Percentiles rank a stretch among this genome's conserved stretches.
Evolutionary conservation across 805 yeast genomes (phyloP).

Genomic region (Ogataea zsoltii): DNA sequence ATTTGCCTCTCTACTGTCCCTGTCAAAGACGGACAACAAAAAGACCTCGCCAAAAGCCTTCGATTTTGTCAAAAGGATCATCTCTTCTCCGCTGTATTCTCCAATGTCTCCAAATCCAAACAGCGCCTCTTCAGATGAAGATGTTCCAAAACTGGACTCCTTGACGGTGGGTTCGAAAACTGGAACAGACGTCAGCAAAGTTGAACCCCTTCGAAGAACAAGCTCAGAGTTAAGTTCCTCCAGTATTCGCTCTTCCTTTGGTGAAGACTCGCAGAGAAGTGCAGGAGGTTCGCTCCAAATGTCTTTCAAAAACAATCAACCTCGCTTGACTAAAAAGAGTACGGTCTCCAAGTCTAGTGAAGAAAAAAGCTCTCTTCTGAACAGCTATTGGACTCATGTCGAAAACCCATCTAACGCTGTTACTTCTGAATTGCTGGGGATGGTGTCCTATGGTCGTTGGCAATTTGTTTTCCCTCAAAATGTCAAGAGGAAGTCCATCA

Average conservation of each 20-base stretch:
- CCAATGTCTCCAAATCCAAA: conserved; percentile 22
- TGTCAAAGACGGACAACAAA: conserved; percentile 30
- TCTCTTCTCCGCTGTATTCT: conserved; percentile 30
- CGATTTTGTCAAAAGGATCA: conserved; percentile 34
- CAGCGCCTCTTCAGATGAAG: conserved; percentile 16
- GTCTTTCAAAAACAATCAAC: conserved; percentile 1
- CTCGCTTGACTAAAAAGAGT: conserved; percentile 6
- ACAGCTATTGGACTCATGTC: conserved; percentile 60
- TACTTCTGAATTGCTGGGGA: conserved; percentile 52
- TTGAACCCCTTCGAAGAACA: neutral
- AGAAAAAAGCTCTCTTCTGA: conserved; percentile 18
- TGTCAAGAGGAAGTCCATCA: conserved; percentile 65
- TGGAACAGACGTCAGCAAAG: neutral
- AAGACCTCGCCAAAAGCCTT: conserved; percentile 27
- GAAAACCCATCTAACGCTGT: conserved; percentile 76
- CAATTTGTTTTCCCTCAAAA: conserved; percentile 81
- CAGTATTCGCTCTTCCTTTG: neutral
- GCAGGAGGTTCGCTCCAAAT: neutral
- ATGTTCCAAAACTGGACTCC: conserved; percentile 22
- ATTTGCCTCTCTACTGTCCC: conserved; percentile 38
- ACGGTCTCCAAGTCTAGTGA: conserved; percentile 5
- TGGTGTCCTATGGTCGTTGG: conserved; percentile 82
- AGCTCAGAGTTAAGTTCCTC: conserved; percentile 2
- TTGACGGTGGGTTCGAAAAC: conserved; percentile 3
- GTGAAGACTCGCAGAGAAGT: neutral